phyloP scores from a whole-genome alignment of 768 basidiomycete genomes.

The Podaxis mareebaensis region DNA sequence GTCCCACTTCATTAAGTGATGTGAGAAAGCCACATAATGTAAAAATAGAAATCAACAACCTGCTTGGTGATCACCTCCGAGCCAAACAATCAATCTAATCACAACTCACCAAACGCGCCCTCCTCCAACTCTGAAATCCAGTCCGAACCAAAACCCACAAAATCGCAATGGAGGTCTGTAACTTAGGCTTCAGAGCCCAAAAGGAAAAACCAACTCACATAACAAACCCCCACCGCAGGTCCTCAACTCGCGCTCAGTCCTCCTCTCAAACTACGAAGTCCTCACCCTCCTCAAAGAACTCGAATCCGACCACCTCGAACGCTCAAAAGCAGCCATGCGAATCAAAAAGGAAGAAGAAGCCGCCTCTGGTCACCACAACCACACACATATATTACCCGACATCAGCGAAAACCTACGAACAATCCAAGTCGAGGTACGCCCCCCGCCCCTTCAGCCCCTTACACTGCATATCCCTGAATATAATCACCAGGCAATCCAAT shows the following conservation, averaged over 20 bases:
- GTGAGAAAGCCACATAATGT: too few relatives aligned
- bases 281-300: conserved; percentile 74
- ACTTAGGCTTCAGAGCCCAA: too few relatives aligned
- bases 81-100: too few relatives aligned
- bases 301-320: conserved; percentile 69
- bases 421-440: conserved; percentile 76
- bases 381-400: conserved; percentile 38
- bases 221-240: conserved; percentile 44
- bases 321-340: conserved; percentile 67
- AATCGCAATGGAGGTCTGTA: too few relatives aligned
- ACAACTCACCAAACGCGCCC: too few relatives aligned
- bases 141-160: too few relatives aligned
- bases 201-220: background rate
- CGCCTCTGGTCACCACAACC: conserved; percentile 26
- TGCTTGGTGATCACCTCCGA: too few relatives aligned
- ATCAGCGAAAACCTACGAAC: conserved; percentile 82
- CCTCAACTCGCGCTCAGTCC: conserved; percentile 68
- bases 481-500: conserved; percentile 73
- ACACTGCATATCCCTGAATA: background rate
- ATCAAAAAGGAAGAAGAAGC: conserved; percentile 78
- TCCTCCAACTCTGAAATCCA: too few relatives aligned
- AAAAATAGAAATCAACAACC: too few relatives aligned
- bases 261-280: conserved; percentile 90
- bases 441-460: background rate
- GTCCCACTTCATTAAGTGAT: too few relatives aligned